Conservation (phyloP, 148 eudicot genomes). For the Beta vulgaris region DNA sequence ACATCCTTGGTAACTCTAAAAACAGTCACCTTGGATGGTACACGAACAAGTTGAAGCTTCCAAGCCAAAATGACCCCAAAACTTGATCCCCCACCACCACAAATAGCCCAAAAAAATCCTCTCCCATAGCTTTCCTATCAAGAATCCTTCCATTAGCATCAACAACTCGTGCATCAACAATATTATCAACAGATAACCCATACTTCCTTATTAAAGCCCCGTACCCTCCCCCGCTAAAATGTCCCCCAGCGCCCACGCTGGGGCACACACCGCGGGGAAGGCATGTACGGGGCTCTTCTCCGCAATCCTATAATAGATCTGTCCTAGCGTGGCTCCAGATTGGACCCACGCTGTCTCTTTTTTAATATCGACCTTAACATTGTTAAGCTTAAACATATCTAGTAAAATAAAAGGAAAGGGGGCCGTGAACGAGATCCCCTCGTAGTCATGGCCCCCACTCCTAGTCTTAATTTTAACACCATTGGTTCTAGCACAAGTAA, state of each 20-base stretch:
- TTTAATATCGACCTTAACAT: slow-evolving; percentile 1
- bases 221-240: slow-evolving; percentile 18
- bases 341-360: slow-evolving; percentile 20
- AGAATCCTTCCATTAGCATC: slow-evolving; percentile 12
- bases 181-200: slow-evolving; percentile 8
- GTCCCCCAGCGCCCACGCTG: slow-evolving; percentile 8
- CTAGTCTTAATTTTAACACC: slow-evolving; percentile 15
- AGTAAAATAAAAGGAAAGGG: slow-evolving; percentile 21
- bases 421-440: slow-evolving; percentile 26
- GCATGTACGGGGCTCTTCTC: slow-evolving; percentile 21
- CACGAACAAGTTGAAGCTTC: slow-evolving; percentile 17
- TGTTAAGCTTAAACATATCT: slow-evolving; percentile 24
- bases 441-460: slow-evolving; percentile 30
- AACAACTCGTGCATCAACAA: slow-evolving; percentile 15
- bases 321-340: slow-evolving; percentile 27
- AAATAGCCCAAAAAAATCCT: slow-evolving; percentile 21
- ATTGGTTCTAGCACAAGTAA: slow-evolving; percentile 7
- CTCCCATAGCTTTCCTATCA: slow-evolving; percentile 14
- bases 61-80: slow-evolving; percentile 16
- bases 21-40: slow-evolving; percentile 15
- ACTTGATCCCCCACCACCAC: slow-evolving; percentile 19
- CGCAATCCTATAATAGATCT: slow-evolving; percentile 16
- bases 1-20: background rate
- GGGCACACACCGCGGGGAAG: slow-evolving; percentile 24
- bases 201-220: slow-evolving; percentile 15